phyloP scores from a whole-genome alignment of 2,329 filamentous ascomycete species.

The Diplodia sapinea region DNA sequence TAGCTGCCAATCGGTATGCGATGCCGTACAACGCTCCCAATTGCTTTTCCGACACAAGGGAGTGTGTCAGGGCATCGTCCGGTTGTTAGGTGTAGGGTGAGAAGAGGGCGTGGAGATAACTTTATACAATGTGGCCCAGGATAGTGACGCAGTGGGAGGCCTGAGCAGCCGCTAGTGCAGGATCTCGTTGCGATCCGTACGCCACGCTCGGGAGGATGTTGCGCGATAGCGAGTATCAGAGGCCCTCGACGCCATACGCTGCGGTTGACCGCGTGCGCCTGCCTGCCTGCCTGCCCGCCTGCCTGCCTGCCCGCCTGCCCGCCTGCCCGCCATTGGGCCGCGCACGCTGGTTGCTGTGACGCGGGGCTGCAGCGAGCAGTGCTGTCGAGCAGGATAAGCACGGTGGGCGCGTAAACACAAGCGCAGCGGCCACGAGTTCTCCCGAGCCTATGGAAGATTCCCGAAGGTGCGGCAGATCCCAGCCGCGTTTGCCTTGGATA shows the following conservation, averaged over 20 bases:
- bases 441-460: conserved; percentile 19
- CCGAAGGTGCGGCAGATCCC: conserved; percentile 17
- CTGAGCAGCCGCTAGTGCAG: conserved; percentile 23
- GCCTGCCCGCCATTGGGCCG: background rate
- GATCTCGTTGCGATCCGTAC: conserved; percentile 16
- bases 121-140: conserved; percentile 13
- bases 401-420: conserved; percentile 12
- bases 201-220: conserved; percentile 17
- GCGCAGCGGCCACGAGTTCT: conserved; percentile 22
- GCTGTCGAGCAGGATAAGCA: background rate
- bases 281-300: too few relatives aligned
- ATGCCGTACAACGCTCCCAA: conserved; percentile 27
- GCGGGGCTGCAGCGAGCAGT: background rate
- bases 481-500: conserved; percentile 27
- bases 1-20: conserved; percentile 6
- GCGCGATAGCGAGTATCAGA: conserved; percentile 9
- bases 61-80: conserved; percentile 23
- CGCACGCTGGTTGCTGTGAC: conserved; percentile 9
- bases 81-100: background rate
- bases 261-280: background rate
- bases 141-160: conserved; percentile 27
- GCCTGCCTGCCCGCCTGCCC: background rate
- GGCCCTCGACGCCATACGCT: background rate
- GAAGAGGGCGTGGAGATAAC: background rate
- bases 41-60: conserved; percentile 9